Conservation (phyloP, 106 monocot species). For the Vanilla planifolia region DNA sequence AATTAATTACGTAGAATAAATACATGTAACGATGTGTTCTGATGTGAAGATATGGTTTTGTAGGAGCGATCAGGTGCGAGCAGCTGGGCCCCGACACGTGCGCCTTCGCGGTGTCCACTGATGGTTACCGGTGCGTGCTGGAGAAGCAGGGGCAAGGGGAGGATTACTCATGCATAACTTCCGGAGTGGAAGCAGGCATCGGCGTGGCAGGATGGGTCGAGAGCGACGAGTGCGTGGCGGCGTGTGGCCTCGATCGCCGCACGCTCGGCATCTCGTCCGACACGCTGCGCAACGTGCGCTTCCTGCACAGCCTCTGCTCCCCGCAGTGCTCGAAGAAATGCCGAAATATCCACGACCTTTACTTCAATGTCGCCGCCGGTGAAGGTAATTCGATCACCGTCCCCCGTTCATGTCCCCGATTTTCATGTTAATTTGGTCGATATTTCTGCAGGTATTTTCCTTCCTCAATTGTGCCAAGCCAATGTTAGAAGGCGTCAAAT, state of each 20-base stretch:
- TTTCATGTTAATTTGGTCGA: too few species aligned
- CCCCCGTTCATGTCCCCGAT: too few species aligned
- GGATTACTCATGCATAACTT: conserved; percentile 9
- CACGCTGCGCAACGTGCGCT: conserved; percentile 7
- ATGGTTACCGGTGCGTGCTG: conserved; percentile 32
- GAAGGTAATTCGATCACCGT: too few species aligned
- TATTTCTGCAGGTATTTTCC: too few species aligned
- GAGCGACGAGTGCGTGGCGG: conserved; percentile 22
- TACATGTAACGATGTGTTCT: too few species aligned
- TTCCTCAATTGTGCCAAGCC: too few species aligned
- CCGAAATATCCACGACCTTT: conserved; percentile 25
- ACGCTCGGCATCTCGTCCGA: conserved; percentile 27
- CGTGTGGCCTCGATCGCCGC: conserved; percentile 20
- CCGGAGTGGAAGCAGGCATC: conserved; percentile 8
- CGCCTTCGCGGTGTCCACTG: conserved; percentile 37
- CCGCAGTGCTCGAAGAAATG: conserved; percentile 15
- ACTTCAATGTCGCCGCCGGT: conserved; percentile 28
- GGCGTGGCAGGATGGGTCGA: conserved; percentile 14
- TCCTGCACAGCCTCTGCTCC: conserved; percentile 20
- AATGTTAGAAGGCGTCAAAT: too few species aligned
- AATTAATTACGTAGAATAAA: too few species aligned
- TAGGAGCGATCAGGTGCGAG: conserved; percentile 21
- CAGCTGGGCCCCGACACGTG: conserved; percentile 18
- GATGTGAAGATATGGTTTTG: neutral
- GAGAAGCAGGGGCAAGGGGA: conserved; percentile 23